Conservation (phyloP, 2,329 filamentous ascomycete species). For the Mycosphaerella sp. region DNA sequence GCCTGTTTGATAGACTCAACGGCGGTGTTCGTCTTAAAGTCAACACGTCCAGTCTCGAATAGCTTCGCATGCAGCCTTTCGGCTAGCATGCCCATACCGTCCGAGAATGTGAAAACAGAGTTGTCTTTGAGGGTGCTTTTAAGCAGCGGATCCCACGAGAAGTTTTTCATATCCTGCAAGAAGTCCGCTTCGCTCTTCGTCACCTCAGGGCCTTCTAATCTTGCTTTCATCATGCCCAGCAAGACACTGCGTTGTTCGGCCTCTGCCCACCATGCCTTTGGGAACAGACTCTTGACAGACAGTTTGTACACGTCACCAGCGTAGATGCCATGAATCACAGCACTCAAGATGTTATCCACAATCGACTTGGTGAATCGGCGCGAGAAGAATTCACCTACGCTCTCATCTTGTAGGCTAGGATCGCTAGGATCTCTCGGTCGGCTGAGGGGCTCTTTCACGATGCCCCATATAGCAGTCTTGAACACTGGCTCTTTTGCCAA, state of each 20-base stretch:
- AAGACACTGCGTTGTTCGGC: slow-evolving; percentile 37
- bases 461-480: slow-evolving; percentile 37
- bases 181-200: slow-evolving; percentile 32
- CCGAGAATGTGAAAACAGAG: slow-evolving; percentile 41
- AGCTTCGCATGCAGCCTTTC: slow-evolving; percentile 34
- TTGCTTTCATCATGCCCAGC: slow-evolving; percentile 27
- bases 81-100: slow-evolving; percentile 39
- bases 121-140: slow-evolving; percentile 30
- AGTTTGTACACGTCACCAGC: slow-evolving; percentile 80
- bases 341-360: slow-evolving; percentile 69
- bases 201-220: slow-evolving; percentile 32
- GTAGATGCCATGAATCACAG: slow-evolving; percentile 78
- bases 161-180: slow-evolving; percentile 30
- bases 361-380: slow-evolving; percentile 50
- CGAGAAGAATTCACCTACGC: slow-evolving; percentile 60
- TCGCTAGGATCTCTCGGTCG: slow-evolving; percentile 29
- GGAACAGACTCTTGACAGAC: slow-evolving; percentile 61
- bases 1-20: slow-evolving; percentile 44
- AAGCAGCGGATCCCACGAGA: slow-evolving; percentile 33
- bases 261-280: slow-evolving; percentile 48
- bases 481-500: slow-evolving; percentile 51
- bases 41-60: slow-evolving; percentile 35
- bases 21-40: slow-evolving; percentile 35
- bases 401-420: slow-evolving; percentile 54
- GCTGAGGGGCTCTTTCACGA: slow-evolving; percentile 33